A percentile compares a stretch with the other conserved stretches of the same genome.
phyloP scores from a whole-genome alignment of 1,139 yeast species.

The Suhomyces atakaporum region DNA sequence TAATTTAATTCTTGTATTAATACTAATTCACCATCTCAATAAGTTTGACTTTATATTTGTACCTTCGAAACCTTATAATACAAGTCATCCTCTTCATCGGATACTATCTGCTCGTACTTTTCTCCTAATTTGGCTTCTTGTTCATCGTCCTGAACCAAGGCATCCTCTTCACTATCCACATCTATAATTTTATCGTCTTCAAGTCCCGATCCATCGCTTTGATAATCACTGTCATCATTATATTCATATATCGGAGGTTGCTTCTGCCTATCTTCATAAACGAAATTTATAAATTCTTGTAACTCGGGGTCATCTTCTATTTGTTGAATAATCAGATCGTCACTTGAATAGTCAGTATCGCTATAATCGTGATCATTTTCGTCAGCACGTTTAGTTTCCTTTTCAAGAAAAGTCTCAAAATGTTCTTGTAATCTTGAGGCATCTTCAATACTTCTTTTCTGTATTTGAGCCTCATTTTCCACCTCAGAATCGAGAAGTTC shows the following conservation, averaged over 20 bases:
- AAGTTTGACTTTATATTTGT: slow-evolving; percentile 2
- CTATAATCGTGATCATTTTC: slow-evolving; percentile 5
- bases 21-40: background rate
- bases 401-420: slow-evolving; percentile 8
- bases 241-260: slow-evolving; percentile 4
- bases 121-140: slow-evolving; percentile 12
- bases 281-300: slow-evolving; percentile 16
- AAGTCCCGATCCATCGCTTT: slow-evolving; percentile 11
- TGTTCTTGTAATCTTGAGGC: slow-evolving; percentile 7
- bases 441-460: slow-evolving; percentile 5
- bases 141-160: slow-evolving; percentile 17
- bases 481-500: background rate
- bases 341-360: slow-evolving; percentile 5
- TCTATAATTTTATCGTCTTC: slow-evolving; percentile 12
- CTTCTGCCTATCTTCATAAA: slow-evolving; percentile 9
- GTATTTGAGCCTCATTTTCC: slow-evolving; percentile 2
- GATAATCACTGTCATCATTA: slow-evolving; percentile 21
- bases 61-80: slow-evolving; percentile 4
- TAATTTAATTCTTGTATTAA: slow-evolving; percentile 1
- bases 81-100: slow-evolving; percentile 4
- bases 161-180: slow-evolving; percentile 19
- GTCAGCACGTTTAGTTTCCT: slow-evolving; percentile 4
- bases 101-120: slow-evolving; percentile 2
- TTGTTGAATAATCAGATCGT: background rate
- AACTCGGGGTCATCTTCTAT: slow-evolving; percentile 12